Evolutionary conservation across 495 filamentous ascomycete genomes (phyloP), one percentile per base, ranked within the genome.

Genomic region (Aspergillus biplanus): DNA sequence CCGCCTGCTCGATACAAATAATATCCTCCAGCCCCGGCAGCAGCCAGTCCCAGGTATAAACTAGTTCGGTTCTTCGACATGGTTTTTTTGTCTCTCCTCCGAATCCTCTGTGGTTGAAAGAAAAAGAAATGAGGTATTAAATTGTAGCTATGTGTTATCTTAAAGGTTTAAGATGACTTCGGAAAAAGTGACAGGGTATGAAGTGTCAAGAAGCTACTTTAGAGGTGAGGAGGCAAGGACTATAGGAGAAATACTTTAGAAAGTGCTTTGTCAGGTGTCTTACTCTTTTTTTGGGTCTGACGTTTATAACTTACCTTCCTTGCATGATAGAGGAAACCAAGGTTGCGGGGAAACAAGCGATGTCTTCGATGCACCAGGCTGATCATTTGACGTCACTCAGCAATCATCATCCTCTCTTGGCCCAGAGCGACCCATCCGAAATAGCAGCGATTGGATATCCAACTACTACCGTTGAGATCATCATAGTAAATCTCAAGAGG

Each of bases 1-100:
- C 95, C 95, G 55, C 93, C 93, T 1, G 94, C 91, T 27, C 78
- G 82, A 78, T 97, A 98, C 57, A 98, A 82, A 81, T 98, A 99
- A 84, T 97, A 97, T 15, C 89, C 94, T 48, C 85, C 81, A 44
- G 85, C 86, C 59, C 86, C 89, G 16, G 83, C 90, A 48, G 83
- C 89, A 13, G 80, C 83, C 53, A 87, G 69, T 63, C 87, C 91
- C 46, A 91, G 65, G 67, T 82, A 79, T 53, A 88, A 67, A 42
- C 84, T 82, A 33, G 82, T 66, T 56, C 82, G 78, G 66, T 82
- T 86, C 65, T 82, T 85, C 34, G 78, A 72, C 79, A 81, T 81
- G 16, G 13, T 79, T 56, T 16, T 61, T 34, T 49, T 59, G 15
- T 32, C 47, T 49, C 12, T 27, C 16, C 5, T 27, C 21, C 1